Conservation (phyloP, 2,329 filamentous ascomycete genomes). For the Rachicladosporium sp. region DNA sequence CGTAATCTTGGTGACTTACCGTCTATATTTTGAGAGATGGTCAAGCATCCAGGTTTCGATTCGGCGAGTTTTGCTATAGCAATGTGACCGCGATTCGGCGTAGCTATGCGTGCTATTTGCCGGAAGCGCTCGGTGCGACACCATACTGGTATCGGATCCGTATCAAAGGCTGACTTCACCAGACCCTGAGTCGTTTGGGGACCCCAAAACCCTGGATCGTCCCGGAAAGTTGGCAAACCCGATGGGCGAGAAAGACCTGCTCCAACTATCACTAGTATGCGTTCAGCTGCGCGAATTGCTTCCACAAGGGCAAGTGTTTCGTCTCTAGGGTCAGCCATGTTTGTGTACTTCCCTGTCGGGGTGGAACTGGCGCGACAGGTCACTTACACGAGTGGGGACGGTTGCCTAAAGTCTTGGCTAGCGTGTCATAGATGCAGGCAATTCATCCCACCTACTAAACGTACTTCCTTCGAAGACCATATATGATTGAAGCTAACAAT, state of each 20-base stretch:
- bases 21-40: conserved; percentile 19
- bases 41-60: conserved; percentile 9
- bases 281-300: not conserved
- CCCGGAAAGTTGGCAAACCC: conserved; percentile 16
- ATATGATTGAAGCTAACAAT: too few relatives aligned
- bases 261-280: conserved; percentile 15
- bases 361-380: too few relatives aligned
- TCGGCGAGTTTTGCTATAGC: conserved; percentile 12
- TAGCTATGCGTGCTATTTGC: conserved; percentile 8
- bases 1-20: conserved; percentile 2
- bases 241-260: conserved; percentile 17
- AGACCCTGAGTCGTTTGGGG: conserved; percentile 7
- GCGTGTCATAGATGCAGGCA: too few relatives aligned
- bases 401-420: too few relatives aligned
- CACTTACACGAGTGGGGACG: too few relatives aligned
- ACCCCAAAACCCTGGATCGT: conserved; percentile 5
- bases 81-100: conserved; percentile 14
- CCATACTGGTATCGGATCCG: conserved; percentile 14
- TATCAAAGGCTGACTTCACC: conserved; percentile 9
- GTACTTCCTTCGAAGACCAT: too few relatives aligned
- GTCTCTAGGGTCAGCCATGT: too few relatives aligned
- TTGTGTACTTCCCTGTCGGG: too few relatives aligned
- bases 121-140: conserved; percentile 11
- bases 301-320: too few relatives aligned
- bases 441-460: too few relatives aligned